Evolutionary conservation across 177 flowering plant genomes (phyloP), one percentile per base, ranked within the genome.

Genomic region (Telopea speciosissima): DNA sequence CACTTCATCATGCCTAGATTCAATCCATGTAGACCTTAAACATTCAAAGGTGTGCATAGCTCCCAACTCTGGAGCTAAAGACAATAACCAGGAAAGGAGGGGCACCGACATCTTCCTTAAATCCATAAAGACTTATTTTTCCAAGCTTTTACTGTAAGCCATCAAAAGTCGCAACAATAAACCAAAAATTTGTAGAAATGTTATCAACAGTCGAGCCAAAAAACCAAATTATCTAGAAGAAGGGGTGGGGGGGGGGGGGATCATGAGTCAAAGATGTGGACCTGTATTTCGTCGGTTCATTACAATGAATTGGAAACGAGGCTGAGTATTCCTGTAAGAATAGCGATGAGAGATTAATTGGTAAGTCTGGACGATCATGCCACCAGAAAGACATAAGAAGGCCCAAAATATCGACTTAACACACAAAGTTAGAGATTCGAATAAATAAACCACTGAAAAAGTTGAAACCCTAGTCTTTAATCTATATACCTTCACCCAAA

Each of bases 261-360:
- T 4, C 9, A 8, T 36, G 40, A 36, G 40, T 36, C 6, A 36
- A 36, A 36, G 40, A 36, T 36, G 40, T 5, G 40, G 40, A 93
- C 98, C 96, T 79, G 97, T 88, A 67, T 85, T 91, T 3, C 93
- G 87, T 54, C 97, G 84, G 75, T 95, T 95, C 99, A 95, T 93
- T 21, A 95, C 98, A 79, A 95, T 90, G 74, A 95, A 95, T 81
- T 95, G 99, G 72, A 93, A 95, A 65, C 97, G 80, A 0, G 99
- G 99, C 67, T 90, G 94, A 36, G 88, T 64, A 84, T 88, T 93
- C 87, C 99, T 93, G 77, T 72, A 76, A 78, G 28, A 56, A 69
- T 24, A 68, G 65, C 62, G 62, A 56, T 36, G 68, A 70, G 16
- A 49, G 54, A 49, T 12, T 3, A 19, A 49, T 49, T 13, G 54